These are phyloP conservation scores for Tolypocladium ovalisporum DNA, from an alignment of 2,329 filamentous ascomycete genomes.

Conservation along the genomic window DNA sequence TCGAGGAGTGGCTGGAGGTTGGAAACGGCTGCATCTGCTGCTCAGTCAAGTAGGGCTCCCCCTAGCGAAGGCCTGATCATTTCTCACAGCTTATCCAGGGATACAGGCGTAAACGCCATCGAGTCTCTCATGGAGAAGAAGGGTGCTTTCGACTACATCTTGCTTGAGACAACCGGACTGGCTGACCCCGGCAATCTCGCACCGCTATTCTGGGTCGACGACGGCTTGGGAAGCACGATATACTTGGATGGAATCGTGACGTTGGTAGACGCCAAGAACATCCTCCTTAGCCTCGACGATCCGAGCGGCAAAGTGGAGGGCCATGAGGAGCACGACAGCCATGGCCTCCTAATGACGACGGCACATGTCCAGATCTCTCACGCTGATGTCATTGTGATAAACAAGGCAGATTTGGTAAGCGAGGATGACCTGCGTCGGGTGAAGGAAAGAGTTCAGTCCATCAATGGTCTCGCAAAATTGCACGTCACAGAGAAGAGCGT, in stretches of 20 bases:
- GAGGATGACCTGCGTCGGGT: constrained; percentile 58
- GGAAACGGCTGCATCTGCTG: constrained; percentile 97
- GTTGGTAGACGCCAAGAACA: constrained; percentile 89
- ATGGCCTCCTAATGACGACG: constrained; percentile 69
- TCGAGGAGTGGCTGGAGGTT: constrained; percentile 91
- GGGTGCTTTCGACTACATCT: constrained; percentile 92
- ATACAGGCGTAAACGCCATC: constrained; percentile 86
- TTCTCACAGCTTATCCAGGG: constrained; percentile 36
- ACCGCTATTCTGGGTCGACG: constrained; percentile 95
- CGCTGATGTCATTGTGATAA: constrained; percentile 88
- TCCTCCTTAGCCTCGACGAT: constrained; percentile 72
- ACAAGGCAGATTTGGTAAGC: constrained; percentile 81
- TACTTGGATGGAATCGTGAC: constrained; percentile 97
- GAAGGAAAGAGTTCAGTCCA: constrained; percentile 61
- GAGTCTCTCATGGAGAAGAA: constrained; percentile 92
- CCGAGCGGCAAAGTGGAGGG: constrained; percentile 42
- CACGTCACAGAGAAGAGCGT: constrained; percentile 70
- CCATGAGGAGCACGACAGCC: constrained; percentile 38
- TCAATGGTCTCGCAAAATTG: constrained; percentile 82
- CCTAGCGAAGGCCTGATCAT: too few species aligned
- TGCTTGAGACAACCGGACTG: constrained; percentile 90
- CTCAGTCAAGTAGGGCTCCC: constrained; percentile 65
- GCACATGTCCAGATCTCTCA: constrained; percentile 96
- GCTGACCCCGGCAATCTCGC: constrained; percentile 94
- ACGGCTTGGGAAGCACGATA: constrained; percentile 87